These are phyloP conservation scores for Alternaria gansuensis DNA, from an alignment of 2,329 filamentous ascomycete species.

Conservation along the genomic window DNA sequence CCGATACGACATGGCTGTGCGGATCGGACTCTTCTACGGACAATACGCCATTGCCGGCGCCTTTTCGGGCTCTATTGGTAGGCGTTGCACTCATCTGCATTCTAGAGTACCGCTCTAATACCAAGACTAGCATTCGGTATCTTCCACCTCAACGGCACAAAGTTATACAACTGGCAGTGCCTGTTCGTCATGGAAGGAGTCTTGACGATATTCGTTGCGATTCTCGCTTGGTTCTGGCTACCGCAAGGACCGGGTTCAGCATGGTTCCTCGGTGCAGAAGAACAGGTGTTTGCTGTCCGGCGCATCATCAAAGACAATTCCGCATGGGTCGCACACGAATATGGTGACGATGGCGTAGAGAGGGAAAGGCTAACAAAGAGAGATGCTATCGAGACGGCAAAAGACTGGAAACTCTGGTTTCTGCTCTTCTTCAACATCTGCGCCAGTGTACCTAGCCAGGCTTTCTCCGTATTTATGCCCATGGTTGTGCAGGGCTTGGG, in stretches of 20 bases:
- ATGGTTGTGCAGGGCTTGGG: conserved; percentile 56
- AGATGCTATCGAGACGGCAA: conserved; percentile 30
- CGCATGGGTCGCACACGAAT: conserved; percentile 4
- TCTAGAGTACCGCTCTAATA: conserved; percentile 9
- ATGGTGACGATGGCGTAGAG: conserved; percentile 7
- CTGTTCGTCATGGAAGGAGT: conserved; percentile 56
- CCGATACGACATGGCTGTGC: conserved; percentile 54
- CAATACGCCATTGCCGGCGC: conserved; percentile 55
- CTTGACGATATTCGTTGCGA: conserved; percentile 44
- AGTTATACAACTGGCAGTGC: conserved; percentile 59
- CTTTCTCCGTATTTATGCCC: conserved; percentile 56
- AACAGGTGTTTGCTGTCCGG: conserved; percentile 26
- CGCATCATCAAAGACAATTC: conserved; percentile 32
- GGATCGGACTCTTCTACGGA: conserved; percentile 57
- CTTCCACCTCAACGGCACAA: conserved; percentile 57
- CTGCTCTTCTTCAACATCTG: conserved; percentile 53
- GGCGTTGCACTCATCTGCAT: background rate
- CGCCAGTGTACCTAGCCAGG: conserved; percentile 53
- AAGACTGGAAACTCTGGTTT: conserved; percentile 38
- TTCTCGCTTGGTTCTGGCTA: conserved; percentile 42
- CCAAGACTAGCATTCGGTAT: conserved; percentile 48
- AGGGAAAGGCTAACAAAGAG: conserved; percentile 25
- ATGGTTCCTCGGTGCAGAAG: conserved; percentile 51
- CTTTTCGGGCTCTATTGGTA: conserved; percentile 54
- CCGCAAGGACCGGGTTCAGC: conserved; percentile 40